These are phyloP conservation scores for Castanopsis chinensis DNA, from an alignment of 306 rosid species.

Conservation along the genomic window DNA sequence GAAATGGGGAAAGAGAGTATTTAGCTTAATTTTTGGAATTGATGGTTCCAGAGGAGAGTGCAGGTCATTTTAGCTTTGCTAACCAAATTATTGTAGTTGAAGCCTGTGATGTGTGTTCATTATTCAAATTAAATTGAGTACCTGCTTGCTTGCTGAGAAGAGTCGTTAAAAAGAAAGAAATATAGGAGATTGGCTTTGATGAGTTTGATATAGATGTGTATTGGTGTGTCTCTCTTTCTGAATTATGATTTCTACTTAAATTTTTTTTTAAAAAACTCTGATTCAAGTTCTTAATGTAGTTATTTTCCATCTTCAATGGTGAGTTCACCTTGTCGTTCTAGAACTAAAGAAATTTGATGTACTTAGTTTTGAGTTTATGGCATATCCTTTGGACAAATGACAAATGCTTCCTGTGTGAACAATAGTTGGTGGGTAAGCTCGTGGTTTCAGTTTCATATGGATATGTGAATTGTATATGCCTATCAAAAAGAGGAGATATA, in stretches of 20 bases:
- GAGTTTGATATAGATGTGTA: too few species aligned
- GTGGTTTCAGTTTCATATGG: too few species aligned
- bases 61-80: background rate
- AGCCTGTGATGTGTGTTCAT: background rate
- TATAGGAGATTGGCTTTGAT: too few species aligned
- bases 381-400: too few species aligned
- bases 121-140: background rate
- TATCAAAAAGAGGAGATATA: too few species aligned
- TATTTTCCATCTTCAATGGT: background rate
- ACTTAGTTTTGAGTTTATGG: background rate
- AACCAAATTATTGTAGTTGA: background rate
- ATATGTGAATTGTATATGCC: too few species aligned
- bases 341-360: background rate
- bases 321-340: background rate
- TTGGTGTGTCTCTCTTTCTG: background rate
- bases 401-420: too few species aligned
- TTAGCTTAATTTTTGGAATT: background rate
- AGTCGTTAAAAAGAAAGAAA: background rate
- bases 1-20: background rate
- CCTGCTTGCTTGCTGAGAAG: background rate
- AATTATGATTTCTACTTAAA: background rate
- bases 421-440: too few species aligned
- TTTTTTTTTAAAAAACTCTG: background rate
- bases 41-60: background rate
- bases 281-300: background rate